These are phyloP conservation scores for Xerocomellus chrysenteron DNA, from an alignment of 768 basidiomycete species.

Conservation along the genomic window DNA sequence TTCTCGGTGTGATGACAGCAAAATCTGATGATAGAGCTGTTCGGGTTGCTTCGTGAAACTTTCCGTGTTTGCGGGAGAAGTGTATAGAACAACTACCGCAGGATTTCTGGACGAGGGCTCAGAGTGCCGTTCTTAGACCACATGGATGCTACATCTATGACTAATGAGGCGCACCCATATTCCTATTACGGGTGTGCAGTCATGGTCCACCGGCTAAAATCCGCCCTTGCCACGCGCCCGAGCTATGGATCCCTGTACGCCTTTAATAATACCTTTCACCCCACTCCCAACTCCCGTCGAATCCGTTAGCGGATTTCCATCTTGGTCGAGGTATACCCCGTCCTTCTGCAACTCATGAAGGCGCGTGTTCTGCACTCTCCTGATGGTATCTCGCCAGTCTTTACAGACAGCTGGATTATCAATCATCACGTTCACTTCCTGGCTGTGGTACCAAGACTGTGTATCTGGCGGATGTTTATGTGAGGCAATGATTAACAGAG, in stretches of 20 bases:
- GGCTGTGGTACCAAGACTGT: slow-evolving; percentile 72
- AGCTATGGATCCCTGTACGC: slow-evolving; percentile 41
- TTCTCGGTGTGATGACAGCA: background rate
- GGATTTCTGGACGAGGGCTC: background rate
- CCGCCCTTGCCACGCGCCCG: slow-evolving; percentile 44
- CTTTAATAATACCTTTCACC: slow-evolving; percentile 40
- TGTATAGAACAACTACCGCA: background rate
- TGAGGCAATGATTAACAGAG: slow-evolving; percentile 3
- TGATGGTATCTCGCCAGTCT: slow-evolving; percentile 56
- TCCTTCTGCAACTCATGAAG: slow-evolving; percentile 47
- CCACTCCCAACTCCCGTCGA: slow-evolving; percentile 40
- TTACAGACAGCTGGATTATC: slow-evolving; percentile 51
- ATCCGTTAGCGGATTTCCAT: slow-evolving; percentile 41
- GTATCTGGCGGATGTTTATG: slow-evolving; percentile 38
- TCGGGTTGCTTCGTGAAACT: background rate
- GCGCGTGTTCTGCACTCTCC: slow-evolving; percentile 55
- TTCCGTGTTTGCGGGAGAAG: background rate
- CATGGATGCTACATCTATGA: slow-evolving; percentile 10
- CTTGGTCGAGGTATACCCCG: slow-evolving; percentile 55
- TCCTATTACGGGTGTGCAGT: background rate
- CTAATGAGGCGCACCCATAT: slow-evolving; percentile 2
- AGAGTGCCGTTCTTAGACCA: slow-evolving; percentile 2
- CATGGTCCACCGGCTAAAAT: slow-evolving; percentile 21
- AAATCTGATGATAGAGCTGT: background rate
- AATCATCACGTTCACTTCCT: slow-evolving; percentile 67